These are phyloP conservation scores for Brassica incana DNA, from an alignment of 345 rosid genomes.

Conservation along the genomic window DNA sequence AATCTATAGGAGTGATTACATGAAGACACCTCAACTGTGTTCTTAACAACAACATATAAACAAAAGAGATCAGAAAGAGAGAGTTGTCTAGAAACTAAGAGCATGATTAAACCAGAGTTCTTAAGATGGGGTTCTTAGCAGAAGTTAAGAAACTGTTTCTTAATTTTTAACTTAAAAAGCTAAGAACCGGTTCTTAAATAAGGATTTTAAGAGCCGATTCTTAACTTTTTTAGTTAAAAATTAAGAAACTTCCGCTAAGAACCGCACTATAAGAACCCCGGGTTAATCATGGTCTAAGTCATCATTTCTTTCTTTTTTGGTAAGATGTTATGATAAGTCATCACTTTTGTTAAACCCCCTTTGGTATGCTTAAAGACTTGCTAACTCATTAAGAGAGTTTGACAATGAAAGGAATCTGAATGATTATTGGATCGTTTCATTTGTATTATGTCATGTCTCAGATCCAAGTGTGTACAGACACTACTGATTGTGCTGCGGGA, in stretches of 20 bases:
- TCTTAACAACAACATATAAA: background rate
- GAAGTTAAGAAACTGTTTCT: too few species aligned
- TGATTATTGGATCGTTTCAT: constrained; percentile 25
- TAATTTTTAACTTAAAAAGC: too few species aligned
- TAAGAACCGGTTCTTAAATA: too few species aligned
- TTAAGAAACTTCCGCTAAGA: too few species aligned
- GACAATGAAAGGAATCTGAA: background rate
- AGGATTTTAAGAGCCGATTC: too few species aligned
- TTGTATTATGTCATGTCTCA: constrained; percentile 21
- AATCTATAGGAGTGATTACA: background rate
- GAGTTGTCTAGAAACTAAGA: background rate
- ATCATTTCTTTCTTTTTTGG: background rate
- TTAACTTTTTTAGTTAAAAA: too few species aligned
- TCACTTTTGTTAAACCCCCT: constrained; percentile 2
- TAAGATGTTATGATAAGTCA: background rate
- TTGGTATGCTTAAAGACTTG: background rate
- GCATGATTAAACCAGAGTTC: too few species aligned
- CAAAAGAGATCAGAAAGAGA: background rate
- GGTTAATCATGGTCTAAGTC: background rate
- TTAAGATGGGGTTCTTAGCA: too few species aligned
- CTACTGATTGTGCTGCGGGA: constrained; percentile 12
- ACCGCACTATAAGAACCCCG: too few species aligned
- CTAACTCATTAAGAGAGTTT: background rate
- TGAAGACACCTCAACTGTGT: background rate
- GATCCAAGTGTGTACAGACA: constrained; percentile 28